Base-by-base conservation (phyloP, 1,139 yeast species). In the Nadsonia commutata region DNA sequence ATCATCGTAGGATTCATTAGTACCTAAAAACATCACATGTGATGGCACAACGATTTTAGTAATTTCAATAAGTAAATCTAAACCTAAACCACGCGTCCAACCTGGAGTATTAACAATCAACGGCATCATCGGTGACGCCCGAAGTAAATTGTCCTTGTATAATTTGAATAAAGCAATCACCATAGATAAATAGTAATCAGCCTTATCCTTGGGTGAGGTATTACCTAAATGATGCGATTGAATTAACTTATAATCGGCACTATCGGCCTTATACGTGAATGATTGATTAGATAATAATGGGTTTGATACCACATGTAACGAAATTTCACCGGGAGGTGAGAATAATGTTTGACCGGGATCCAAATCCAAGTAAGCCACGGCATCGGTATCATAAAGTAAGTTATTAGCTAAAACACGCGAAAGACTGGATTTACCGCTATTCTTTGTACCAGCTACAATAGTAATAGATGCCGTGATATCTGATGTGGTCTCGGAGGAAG, bases 331-430 rank as follows among this genome's bases (percentile, higher is more conserved):
- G 0, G 95, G 93, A 5, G 67, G 65, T 0, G 90, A 75, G 50
- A 72, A 78, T 56, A 84, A 95, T 0, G 94, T 76, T 56, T 86
- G 96, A 0, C 95, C 95, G 0, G 96, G 95, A 58, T 90, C 98
- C 2, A 86, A 59, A 55, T 90, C 97, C 27, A 90, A 52, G 42
- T 77, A 72, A 11, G 36, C 44, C 20, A 39, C 39, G 4, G 44
- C 23, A 27, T 27, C 33, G 16, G n/a, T 13, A 27, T 27, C 33
- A 27, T 27, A 27, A 22, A 42, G 13, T 11, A 38, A 31, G 11
- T 20, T 13, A 7, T 31, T 38, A 16, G 39, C 20, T 38, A 42
- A 21, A 20, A 33, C 39, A 21, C 37, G 37, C 17, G 39, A 38
- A 16, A 42, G 31, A 11, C 39, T 36, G 17, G 44, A 38, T 31